These are phyloP conservation scores for Sugiyamaella castrensis DNA, from an alignment of 1,139 yeast genomes.

Conservation along the genomic window DNA sequence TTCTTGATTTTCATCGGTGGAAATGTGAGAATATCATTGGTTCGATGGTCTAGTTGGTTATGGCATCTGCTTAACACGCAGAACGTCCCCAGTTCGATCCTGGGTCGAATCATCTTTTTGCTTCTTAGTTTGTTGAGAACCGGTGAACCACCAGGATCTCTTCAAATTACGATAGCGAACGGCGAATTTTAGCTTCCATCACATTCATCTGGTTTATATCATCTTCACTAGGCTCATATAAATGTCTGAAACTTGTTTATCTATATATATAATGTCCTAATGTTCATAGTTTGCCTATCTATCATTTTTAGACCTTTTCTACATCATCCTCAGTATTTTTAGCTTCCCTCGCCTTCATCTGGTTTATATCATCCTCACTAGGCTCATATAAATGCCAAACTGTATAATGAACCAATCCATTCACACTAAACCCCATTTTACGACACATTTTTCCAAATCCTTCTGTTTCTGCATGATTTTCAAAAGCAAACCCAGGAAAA, in stretches of 20 bases:
- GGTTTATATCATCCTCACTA: conserved; percentile 82
- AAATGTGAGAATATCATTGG: conserved; percentile 30
- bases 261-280: too few species aligned
- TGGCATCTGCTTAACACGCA: conserved; percentile 99
- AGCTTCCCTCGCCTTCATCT: conserved; percentile 70
- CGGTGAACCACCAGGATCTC: too few species aligned
- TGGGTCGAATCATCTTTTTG: conserved; percentile 78
- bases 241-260: too few species aligned
- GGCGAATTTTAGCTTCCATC: too few species aligned
- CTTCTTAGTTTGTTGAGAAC: too few species aligned
- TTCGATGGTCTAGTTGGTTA: conserved; percentile 97
- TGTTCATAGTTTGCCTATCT: too few species aligned
- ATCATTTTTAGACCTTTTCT: too few species aligned
- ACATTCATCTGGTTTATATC: too few species aligned
- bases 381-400: conserved; percentile 94
- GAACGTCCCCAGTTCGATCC: conserved; percentile 99
- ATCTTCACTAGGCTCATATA: too few species aligned
- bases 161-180: too few species aligned
- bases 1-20: too few species aligned
- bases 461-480: conserved; percentile 90
- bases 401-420: conserved; percentile 83
- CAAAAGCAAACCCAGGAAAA: conserved; percentile 86
- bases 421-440: conserved; percentile 74
- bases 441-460: conserved; percentile 85
- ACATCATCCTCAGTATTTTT: conserved; percentile 23